Conservation (phyloP, 371 early-diverging fungal species). For the Cokeromyces recurvatus region DNA sequence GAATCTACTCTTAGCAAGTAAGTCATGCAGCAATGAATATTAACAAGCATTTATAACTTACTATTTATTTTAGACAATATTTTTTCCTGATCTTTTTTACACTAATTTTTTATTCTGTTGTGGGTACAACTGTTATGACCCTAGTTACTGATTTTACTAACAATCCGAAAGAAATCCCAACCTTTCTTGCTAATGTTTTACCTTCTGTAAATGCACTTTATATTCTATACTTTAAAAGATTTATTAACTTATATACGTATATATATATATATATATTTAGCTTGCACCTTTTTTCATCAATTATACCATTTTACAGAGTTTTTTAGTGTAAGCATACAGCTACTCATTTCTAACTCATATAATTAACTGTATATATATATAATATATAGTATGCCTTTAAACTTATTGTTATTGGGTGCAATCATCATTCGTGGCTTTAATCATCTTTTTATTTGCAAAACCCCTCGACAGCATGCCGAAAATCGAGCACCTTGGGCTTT, state of each 20-base stretch:
- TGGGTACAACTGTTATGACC: constrained; percentile 61
- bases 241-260: too few relatives aligned
- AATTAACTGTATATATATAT: too few relatives aligned
- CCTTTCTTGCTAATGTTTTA: constrained; percentile 54
- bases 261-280: too few relatives aligned
- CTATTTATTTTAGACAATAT: constrained; percentile 73
- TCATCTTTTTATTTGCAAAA: constrained; percentile 51
- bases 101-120: constrained; percentile 79
- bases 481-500: constrained; percentile 53
- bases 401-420: constrained; percentile 58
- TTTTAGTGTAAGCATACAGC: constrained; percentile 39
- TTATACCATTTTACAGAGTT: constrained; percentile 64
- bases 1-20: constrained; percentile 47
- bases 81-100: constrained; percentile 88
- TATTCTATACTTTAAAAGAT: background rate
- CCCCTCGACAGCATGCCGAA: constrained; percentile 70
- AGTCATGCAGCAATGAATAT: background rate
- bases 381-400: constrained; percentile 50
- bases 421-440: constrained; percentile 35
- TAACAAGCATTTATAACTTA: too few relatives aligned
- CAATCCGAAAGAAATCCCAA: constrained; percentile 54
- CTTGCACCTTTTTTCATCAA: constrained; percentile 82
- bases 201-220: constrained; percentile 39
- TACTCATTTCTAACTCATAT: background rate
- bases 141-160: constrained; percentile 50